Base-by-base conservation (phyloP, 2,329 filamentous ascomycete species). In the Colletotrichum salicis region DNA sequence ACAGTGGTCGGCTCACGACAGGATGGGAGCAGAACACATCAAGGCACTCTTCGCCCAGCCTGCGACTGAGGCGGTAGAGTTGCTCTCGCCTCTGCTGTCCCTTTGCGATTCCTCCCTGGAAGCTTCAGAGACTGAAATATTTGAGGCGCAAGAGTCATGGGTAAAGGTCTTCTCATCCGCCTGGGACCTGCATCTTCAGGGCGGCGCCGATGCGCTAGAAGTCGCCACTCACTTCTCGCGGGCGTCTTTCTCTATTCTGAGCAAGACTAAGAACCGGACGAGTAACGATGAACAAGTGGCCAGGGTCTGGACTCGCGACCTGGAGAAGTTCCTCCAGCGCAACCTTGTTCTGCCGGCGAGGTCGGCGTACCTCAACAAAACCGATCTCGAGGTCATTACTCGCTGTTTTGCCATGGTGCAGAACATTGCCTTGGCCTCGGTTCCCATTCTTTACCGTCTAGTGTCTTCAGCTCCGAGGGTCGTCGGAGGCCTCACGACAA, bases 1-100 rank as follows among this genome's bases (percentile, higher is more conserved):
- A 5, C 77, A 75, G 3, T 77, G 78, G 29, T 81, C 81, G 11
- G 81, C 83, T 13, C 84, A 84, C 71, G 82, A 85, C 75, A 83
- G 79, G 64, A 88, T 89, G 75, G 89, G 89, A 19, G 86, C 86
- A 1, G 88, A 90, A 76, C 88, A 90, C 72, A 84, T 90, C 75
- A 87, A 86, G 74, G 88, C 88, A 4, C 81, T 90, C 7, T 90
- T 91, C 76, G 86, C 83, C 66, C 82, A 82, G 0, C 81, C 88
- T 1, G 84, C 85, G 0, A 73, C 81, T 10, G 88, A 90, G 22
- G 82, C 84, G 7, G 81, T 85, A 15, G 78, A 81, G 4, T 78
- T 89, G 5, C 79, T 86, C 15, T 83, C 83, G 2, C 84, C 85
- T 1, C 79, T 88, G 6, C 76, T 90, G 5, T 76, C 76, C 2